Evolutionary conservation across 2,329 filamentous ascomycete species (phyloP).

Genomic region (Cladosporium colombiae): DNA sequence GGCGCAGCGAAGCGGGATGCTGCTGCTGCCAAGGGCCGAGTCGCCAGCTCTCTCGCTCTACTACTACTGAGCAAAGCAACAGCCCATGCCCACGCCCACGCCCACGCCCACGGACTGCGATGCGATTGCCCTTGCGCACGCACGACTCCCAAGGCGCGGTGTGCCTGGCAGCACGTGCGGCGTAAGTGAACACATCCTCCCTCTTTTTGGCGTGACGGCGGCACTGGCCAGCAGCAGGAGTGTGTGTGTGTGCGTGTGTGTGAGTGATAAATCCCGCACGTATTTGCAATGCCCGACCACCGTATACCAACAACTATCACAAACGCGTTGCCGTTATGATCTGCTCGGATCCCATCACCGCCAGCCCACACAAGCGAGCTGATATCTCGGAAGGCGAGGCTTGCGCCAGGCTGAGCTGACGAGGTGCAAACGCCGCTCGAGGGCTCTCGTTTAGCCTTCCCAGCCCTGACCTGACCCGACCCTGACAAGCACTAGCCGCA

Average conservation of each 20-base stretch:
- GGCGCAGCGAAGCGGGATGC: constrained; percentile 2
- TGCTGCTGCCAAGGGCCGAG: constrained; percentile 10
- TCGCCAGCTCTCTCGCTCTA: not conserved
- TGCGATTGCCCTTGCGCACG: not conserved
- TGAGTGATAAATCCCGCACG: not conserved
- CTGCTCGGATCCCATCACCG: not conserved
- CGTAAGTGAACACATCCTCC: not conserved
- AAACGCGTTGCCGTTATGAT: not conserved
- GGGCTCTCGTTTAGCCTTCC: not conserved
- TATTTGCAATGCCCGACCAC: not conserved
- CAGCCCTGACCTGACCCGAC: constrained; percentile 5
- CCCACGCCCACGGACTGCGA: not conserved
- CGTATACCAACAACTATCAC: not conserved
- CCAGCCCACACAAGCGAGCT: not conserved
- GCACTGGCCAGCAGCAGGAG: not conserved
- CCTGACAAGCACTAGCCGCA: constrained; percentile 4
- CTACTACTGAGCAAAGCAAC: not conserved
- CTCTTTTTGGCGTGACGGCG: not conserved
- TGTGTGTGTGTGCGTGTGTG: too few relatives aligned
- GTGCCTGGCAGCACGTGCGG: constrained; percentile 1
- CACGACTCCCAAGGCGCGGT: not conserved
- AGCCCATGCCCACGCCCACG: not conserved
- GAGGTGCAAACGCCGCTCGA: not conserved
- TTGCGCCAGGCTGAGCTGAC: constrained; percentile 5
- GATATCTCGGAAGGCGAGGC: not conserved